phyloP scores from a whole-genome alignment of 768 basidiomycete genomes.

The Suillus occidentalis region DNA sequence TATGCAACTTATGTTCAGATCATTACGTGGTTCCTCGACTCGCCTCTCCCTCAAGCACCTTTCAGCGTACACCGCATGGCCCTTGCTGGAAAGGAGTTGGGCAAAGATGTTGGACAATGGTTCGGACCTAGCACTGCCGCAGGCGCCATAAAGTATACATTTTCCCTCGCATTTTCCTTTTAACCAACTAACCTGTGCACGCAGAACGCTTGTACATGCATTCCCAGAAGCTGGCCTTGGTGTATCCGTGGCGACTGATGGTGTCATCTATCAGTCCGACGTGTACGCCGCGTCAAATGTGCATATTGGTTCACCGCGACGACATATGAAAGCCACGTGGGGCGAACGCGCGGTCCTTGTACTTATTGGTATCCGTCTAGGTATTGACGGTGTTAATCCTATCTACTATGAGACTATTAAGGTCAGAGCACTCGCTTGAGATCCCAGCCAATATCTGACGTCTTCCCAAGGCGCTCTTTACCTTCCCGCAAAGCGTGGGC shows the following conservation, averaged over 20 bases:
- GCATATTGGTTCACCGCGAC: conserved; percentile 29
- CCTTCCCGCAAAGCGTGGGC: conserved; percentile 93
- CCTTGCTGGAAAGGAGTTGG: conserved; percentile 88
- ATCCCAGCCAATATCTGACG: background rate
- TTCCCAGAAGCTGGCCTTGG: conserved; percentile 82
- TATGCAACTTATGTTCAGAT: conserved; percentile 91
- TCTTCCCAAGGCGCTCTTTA: conserved; percentile 67
- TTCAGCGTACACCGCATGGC: conserved; percentile 98
- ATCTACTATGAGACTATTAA: conserved; percentile 89
- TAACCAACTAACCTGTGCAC: conserved; percentile 7
- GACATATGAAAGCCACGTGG: conserved; percentile 51
- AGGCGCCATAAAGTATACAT: conserved; percentile 82
- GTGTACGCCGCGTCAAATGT: conserved; percentile 74
- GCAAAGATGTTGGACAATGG: conserved; percentile 96
- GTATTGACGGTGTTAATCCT: conserved; percentile 92
- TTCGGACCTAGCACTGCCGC: conserved; percentile 98
- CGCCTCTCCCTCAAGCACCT: conserved; percentile 77
- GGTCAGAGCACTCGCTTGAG: conserved; percentile 36
- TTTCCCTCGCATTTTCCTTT: background rate
- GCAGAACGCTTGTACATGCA: conserved; percentile 69
- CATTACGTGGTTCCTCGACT: conserved; percentile 93
- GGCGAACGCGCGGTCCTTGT: conserved; percentile 84
- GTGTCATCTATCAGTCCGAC: conserved; percentile 80
- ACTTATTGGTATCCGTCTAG: conserved; percentile 82
- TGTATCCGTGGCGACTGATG: conserved; percentile 81